These are phyloP conservation scores for Hypholoma sublateritium DNA, from an alignment of 768 basidiomycete species.

Conservation along the genomic window DNA sequence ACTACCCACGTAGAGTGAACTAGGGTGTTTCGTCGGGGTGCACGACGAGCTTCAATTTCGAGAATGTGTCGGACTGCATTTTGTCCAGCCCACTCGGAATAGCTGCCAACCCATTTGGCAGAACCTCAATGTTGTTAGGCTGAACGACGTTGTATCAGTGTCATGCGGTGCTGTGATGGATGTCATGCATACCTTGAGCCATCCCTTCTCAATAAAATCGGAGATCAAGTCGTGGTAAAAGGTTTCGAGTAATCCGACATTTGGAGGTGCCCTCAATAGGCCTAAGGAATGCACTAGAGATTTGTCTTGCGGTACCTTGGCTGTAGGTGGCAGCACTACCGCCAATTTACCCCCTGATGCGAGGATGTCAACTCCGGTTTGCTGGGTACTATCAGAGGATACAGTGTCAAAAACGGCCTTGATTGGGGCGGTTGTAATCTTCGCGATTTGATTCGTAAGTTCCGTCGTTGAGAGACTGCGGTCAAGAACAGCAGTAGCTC, in stretches of 20 bases:
- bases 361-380: constrained; percentile 24
- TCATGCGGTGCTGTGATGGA: neutral
- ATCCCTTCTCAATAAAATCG: constrained; percentile 15
- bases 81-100: neutral
- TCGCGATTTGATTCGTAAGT: constrained; percentile 21
- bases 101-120: neutral
- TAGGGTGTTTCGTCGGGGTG: constrained; percentile 4
- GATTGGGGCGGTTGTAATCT: constrained; percentile 21
- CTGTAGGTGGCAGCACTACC: neutral
- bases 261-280: constrained; percentile 8
- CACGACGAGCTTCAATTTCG: constrained; percentile 1
- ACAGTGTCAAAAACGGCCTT: constrained; percentile 27
- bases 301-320: constrained; percentile 11
- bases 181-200: constrained; percentile 16
- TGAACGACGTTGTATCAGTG: neutral
- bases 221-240: constrained; percentile 17
- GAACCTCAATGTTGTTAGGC: neutral
- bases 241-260: constrained; percentile 12
- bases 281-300: constrained; percentile 8
- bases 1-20: neutral
- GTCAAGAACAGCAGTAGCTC: constrained; percentile 41
- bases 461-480: constrained; percentile 14
- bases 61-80: constrained; percentile 1
- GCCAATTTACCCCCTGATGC: constrained; percentile 11
- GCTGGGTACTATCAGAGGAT: constrained; percentile 20